Percentiles rank a stretch among this genome's conserved stretches.
These are phyloP conservation scores for Aspergillus sergii DNA, from an alignment of 2,329 filamentous ascomycete species.

Conservation along the genomic window DNA sequence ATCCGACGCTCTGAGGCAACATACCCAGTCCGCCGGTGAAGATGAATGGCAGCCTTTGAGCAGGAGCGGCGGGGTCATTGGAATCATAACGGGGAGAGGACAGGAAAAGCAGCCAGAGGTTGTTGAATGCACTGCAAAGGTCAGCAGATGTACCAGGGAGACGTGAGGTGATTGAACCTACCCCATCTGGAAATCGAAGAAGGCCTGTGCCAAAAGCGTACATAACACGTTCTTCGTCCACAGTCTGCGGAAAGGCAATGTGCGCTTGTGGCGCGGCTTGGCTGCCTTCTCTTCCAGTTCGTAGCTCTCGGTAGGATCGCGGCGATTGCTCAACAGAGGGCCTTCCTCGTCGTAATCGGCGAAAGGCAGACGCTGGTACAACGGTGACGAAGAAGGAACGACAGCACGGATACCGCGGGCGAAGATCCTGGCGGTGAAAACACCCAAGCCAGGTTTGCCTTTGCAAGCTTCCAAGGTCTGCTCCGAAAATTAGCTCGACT, in stretches of 20 bases:
- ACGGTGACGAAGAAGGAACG: constrained; percentile 33
- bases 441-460: constrained; percentile 50
- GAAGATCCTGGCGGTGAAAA: constrained; percentile 32
- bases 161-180: constrained; percentile 21
- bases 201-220: constrained; percentile 64
- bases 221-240: constrained; percentile 60
- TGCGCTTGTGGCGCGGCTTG: constrained; percentile 41
- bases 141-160: constrained; percentile 12
- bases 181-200: constrained; percentile 72
- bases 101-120: constrained; percentile 76
- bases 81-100: constrained; percentile 65
- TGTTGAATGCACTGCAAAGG: constrained; percentile 67
- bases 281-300: constrained; percentile 40
- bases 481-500: constrained; percentile 10
- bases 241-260: constrained; percentile 52
- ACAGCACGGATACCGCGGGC: constrained; percentile 28
- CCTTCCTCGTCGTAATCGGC: constrained; percentile 40
- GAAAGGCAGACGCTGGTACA: constrained; percentile 38
- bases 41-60: constrained; percentile 53
- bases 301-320: constrained; percentile 36
- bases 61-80: constrained; percentile 43
- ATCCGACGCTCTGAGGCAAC: constrained; percentile 68
- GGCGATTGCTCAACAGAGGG: constrained; percentile 35
- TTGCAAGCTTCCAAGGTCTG: constrained; percentile 53
- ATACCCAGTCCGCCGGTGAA: constrained; percentile 75